Base-by-base conservation (phyloP, 345 rosid species). In the Eutrema heterophyllum region DNA sequence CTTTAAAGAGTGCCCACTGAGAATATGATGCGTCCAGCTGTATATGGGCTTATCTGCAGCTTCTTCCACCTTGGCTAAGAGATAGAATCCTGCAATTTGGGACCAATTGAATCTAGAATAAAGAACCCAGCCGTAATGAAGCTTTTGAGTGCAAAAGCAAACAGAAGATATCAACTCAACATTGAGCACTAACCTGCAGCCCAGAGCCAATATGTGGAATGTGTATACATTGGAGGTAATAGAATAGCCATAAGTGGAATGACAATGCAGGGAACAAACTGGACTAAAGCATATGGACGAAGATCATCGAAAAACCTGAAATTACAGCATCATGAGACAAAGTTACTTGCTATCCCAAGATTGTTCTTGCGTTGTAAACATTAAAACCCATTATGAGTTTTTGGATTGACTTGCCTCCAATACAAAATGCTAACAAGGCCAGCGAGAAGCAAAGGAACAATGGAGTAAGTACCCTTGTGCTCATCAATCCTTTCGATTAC, bases 141-240 rank as follows among this genome's bases (percentile, higher is more conserved):
- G 24, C 24, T 21, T 21, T 21, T 21, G 24, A 21, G 24, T 21
- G 24, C 24, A 21, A 35, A 48, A 57, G 9, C 10, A 57, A 77
- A 40, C 26, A 3, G 14, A 77, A 48, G 39, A 21, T 39, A 71
- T 50, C 30, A 49, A 26, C 12, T 16, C 54, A 58, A 38, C 57
- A 58, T 30, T 46, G 73, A 78, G 32, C 44, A 77, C 71, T 76
- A 82, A 92, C 97, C 98, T 83, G 96, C 97, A 33, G 97, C 98
- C 97, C 95, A 89, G 8, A 94, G 88, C 98, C 98, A 94, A 71
- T 82, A 94, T 0, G 89, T 41, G 33, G 98, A 91, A 79, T 94
- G 98, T 0, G 98, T 95, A 81, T 92, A 95, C 93, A 88, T 89
- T 72, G 98, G 97, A 64, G 96, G 97, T 51, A 95, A 82, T 69